These are phyloP conservation scores for Rhizopogon rudus DNA, from an alignment of 768 basidiomycete genomes.

Conservation along the genomic window DNA sequence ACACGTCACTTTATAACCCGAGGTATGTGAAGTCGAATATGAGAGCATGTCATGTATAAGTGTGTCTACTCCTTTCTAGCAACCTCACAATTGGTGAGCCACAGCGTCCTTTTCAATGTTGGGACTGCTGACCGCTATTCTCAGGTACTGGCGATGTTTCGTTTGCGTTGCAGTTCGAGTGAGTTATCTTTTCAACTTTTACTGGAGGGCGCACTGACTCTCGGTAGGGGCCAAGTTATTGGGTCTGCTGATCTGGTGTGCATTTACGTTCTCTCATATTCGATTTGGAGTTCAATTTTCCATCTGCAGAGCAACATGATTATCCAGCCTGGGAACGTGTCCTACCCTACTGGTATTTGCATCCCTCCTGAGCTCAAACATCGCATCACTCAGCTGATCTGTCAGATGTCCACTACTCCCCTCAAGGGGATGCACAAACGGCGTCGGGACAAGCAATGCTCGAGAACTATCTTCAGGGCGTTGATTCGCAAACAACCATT, in stretches of 20 bases:
- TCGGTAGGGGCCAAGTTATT: constrained; percentile 42
- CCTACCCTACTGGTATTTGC: constrained; percentile 48
- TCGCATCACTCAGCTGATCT: not conserved
- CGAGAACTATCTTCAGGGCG: constrained; percentile 66
- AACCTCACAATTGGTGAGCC: constrained; percentile 33
- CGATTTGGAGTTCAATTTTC: not conserved
- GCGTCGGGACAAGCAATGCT: constrained; percentile 51
- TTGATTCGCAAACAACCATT: constrained; percentile 51
- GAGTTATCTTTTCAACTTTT: constrained; percentile 13
- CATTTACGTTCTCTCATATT: not conserved
- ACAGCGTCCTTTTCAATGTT: not conserved
- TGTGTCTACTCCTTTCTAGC: constrained; percentile 7
- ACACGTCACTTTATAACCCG: constrained; percentile 60
- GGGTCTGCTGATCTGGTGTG: constrained; percentile 55
- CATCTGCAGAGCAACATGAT: constrained; percentile 42
- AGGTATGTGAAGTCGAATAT: constrained; percentile 33
- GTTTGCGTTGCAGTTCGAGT: constrained; percentile 55
- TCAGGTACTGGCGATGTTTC: constrained; percentile 60
- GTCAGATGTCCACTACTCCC: constrained; percentile 55
- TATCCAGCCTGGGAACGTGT: constrained; percentile 53
- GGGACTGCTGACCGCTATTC: constrained; percentile 25
- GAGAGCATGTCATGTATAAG: not conserved
- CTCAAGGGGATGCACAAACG: constrained; percentile 45
- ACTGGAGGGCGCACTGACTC: constrained; percentile 1
- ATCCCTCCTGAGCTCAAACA: not conserved